These are phyloP conservation scores for Kwoniella sp. DNA, from an alignment of 768 basidiomycete genomes.

Conservation along the genomic window DNA sequence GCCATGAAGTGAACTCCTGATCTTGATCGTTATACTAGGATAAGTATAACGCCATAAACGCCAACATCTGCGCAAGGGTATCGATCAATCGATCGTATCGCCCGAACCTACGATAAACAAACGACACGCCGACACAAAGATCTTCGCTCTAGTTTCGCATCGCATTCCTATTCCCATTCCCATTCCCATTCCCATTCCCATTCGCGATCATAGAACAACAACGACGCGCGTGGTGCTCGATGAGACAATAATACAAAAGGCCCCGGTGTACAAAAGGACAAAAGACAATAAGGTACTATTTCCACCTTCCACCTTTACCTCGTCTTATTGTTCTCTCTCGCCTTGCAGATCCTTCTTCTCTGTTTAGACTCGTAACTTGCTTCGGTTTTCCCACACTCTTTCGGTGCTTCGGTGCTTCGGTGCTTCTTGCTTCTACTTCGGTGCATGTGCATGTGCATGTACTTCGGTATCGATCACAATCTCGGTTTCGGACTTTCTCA, in stretches of 20 bases:
- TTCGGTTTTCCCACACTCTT: background rate
- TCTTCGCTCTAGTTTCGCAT: background rate
- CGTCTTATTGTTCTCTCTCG: background rate
- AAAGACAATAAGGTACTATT: background rate
- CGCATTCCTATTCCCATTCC: too few species aligned
- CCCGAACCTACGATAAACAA: background rate
- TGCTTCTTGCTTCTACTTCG: too few species aligned
- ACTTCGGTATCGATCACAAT: background rate
- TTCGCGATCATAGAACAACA: background rate
- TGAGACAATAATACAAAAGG: background rate
- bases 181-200: too few species aligned
- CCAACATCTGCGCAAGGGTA: background rate
- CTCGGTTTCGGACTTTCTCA: background rate
- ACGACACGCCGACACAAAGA: background rate
- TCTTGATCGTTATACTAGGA: background rate
- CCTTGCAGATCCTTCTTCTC: background rate
- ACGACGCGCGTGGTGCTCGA: background rate
- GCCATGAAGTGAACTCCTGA: background rate
- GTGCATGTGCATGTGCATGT: too few species aligned
- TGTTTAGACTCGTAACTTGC: background rate
- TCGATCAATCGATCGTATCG: too few species aligned
- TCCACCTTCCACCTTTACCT: background rate
- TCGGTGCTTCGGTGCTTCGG: constrained; percentile 1
- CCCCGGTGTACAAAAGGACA: too few species aligned
- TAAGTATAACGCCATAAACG: background rate